Conservation (phyloP, 2,329 filamentous ascomycete genomes). For the Ascochyta pisi region DNA sequence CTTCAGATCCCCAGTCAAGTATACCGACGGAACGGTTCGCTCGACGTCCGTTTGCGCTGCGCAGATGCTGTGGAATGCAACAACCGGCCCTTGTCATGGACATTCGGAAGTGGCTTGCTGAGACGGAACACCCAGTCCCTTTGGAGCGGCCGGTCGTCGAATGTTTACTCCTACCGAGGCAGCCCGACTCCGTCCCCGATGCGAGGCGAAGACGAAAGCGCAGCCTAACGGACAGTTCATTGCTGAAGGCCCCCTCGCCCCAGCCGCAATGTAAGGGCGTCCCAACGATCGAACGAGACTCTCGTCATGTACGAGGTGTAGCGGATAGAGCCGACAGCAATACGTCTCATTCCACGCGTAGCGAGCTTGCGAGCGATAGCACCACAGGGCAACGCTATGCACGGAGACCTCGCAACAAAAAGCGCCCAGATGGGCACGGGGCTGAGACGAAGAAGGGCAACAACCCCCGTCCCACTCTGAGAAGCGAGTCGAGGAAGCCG, state of each 20-base stretch:
- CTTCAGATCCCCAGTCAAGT: background rate
- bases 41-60: constrained; percentile 10
- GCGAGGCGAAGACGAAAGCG: constrained; percentile 42
- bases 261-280: constrained; percentile 19
- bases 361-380: constrained; percentile 24
- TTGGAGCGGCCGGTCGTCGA: constrained; percentile 29
- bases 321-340: constrained; percentile 23
- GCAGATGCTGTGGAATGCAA: constrained; percentile 9
- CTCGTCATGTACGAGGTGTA: constrained; percentile 12
- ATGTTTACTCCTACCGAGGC: constrained; percentile 30
- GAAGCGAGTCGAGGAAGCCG: constrained; percentile 40
- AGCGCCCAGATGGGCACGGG: constrained; percentile 55
- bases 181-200: constrained; percentile 20
- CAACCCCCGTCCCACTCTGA: constrained; percentile 24
- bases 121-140: constrained; percentile 46
- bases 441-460: constrained; percentile 39
- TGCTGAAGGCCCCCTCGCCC: constrained; percentile 33
- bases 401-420: constrained; percentile 55
- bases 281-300: constrained; percentile 5
- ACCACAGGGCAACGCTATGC: constrained; percentile 45
- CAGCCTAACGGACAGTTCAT: constrained; percentile 50
- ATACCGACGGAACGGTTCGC: constrained; percentile 29
- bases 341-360: constrained; percentile 21
- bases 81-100: constrained; percentile 46
- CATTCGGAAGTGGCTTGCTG: constrained; percentile 54